Evolutionary conservation across 176 grass and related monocot genomes (phyloP).

Genomic region (Saccharum officinarum): DNA sequence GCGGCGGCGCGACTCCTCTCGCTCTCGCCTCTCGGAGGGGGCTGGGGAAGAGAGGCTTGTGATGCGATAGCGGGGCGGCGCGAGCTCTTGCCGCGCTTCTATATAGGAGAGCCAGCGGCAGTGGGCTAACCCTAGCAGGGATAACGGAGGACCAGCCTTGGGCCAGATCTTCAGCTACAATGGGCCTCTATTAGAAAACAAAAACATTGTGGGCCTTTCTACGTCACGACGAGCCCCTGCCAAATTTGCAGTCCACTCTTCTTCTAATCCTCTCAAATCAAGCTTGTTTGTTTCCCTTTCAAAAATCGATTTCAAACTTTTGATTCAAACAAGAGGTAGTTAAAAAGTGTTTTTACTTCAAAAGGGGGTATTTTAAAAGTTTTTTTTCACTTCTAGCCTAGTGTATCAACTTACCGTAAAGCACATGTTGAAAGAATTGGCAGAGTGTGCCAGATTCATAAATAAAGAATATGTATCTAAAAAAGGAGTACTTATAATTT

Average conservation of each 20-base stretch:
- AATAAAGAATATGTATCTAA: no score
- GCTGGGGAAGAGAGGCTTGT: not conserved
- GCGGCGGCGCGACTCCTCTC: not conserved
- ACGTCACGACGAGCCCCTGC: not conserved
- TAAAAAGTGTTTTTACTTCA: no score
- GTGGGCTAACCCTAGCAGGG: constrained; percentile 26
- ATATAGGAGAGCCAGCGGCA: constrained; percentile 6
- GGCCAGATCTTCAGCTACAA: not conserved
- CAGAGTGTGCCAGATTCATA: no score
- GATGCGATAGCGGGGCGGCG: not conserved
- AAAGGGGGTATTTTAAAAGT: no score
- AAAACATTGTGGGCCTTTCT: not conserved
- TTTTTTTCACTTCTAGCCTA: no score
- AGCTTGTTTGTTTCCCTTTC: no score
- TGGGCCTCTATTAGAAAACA: not conserved
- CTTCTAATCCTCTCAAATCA: not conserved
- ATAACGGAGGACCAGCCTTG: not conserved
- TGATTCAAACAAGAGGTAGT: no score
- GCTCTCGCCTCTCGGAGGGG: not conserved
- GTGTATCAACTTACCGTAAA: no score
- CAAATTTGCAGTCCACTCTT: not conserved
- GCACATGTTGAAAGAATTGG: no score
- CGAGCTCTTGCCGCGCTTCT: not conserved
- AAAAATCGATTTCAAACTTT: no score
- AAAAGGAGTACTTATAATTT: no score